These are phyloP conservation scores for Oryza meridionalis DNA, from an alignment of 176 grass and related monocot species.

Conservation along the genomic window DNA sequence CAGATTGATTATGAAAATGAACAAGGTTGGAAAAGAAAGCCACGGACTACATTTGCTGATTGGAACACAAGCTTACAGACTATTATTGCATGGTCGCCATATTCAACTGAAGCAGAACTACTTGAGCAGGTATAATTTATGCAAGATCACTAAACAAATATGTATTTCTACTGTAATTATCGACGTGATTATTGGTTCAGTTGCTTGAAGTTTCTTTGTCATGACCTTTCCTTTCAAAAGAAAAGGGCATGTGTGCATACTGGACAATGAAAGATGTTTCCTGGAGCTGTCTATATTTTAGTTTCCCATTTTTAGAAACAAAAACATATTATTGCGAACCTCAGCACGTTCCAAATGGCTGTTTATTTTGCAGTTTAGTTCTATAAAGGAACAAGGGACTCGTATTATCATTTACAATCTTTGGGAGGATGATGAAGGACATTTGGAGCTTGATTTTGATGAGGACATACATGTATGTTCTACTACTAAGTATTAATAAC, in stretches of 20 bases:
- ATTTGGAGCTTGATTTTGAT: conserved; percentile 96
- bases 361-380: conserved; percentile 76
- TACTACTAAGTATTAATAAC: background rate
- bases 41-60: conserved; percentile 57
- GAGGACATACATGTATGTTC: conserved; percentile 71
- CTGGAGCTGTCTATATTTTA: conserved; percentile 14
- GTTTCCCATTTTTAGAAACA: background rate
- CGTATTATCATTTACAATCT: conserved; percentile 97
- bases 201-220: background rate
- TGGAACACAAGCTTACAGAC: conserved; percentile 80
- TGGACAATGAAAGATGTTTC: background rate
- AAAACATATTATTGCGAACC: background rate
- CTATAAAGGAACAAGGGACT: conserved; percentile 80
- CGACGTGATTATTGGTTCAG: background rate
- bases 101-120: conserved; percentile 85
- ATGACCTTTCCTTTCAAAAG: background rate
- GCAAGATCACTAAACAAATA: background rate
- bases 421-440: conserved; percentile 93
- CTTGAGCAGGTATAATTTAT: conserved; percentile 74
- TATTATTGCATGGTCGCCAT: conserved; percentile 82
- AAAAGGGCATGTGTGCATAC: background rate
- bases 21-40: conserved; percentile 67
- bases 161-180: background rate
- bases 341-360: conserved; percentile 14
- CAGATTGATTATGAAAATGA: conserved; percentile 93